Percentiles rank a stretch among this genome's conserved stretches.
phyloP scores from a whole-genome alignment of 78 protist genomes.

The Chrysochromulina tobinii region DNA sequence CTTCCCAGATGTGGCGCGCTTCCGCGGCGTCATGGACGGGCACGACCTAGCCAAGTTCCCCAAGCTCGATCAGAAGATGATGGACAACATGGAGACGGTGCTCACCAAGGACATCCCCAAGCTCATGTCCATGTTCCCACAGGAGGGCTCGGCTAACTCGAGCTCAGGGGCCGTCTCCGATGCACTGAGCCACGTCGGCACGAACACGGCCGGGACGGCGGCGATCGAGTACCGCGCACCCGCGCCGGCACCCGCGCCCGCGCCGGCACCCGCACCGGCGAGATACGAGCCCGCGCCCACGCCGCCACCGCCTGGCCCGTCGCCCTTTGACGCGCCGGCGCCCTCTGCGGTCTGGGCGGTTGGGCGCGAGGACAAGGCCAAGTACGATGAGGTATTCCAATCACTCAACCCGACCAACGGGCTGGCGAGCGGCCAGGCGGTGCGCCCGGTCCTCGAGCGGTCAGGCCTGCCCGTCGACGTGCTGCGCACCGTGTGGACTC shows the following conservation, averaged over 20 bases:
- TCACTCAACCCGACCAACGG: not conserved
- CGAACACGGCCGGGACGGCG: not conserved
- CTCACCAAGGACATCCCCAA: not conserved
- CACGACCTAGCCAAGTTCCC: conserved; percentile 24
- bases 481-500: conserved; percentile 15
- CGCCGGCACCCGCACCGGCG: not conserved
- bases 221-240: not conserved
- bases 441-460: conserved; percentile 9
- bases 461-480: conserved; percentile 11
- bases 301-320: not conserved
- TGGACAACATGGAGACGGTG: not conserved
- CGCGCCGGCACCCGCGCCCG: not conserved
- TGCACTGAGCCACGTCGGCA: not conserved
- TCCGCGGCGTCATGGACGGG: not conserved
- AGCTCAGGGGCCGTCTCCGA: not conserved
- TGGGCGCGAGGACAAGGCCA: not conserved
- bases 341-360: not conserved
- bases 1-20: not conserved
- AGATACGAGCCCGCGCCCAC: not conserved
- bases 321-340: not conserved
- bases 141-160: not conserved
- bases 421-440: not conserved
- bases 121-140: not conserved
- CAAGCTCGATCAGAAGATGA: not conserved
- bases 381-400: not conserved